Conservation (phyloP, 768 basidiomycete species). For the Boletus subparvulus region DNA sequence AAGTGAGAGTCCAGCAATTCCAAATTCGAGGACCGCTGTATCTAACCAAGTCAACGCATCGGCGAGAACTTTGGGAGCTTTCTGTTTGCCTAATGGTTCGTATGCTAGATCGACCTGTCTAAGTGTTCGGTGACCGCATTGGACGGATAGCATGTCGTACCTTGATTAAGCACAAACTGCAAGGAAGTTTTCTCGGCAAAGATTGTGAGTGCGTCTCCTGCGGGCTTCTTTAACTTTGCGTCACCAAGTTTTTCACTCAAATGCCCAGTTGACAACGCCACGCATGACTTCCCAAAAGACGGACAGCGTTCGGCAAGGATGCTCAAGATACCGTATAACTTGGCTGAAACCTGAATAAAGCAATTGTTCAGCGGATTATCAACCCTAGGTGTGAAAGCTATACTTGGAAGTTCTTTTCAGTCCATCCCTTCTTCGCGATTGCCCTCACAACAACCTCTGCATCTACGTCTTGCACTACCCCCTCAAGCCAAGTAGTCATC, state of each 20-base stretch:
- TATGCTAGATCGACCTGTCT: slow-evolving; percentile 57
- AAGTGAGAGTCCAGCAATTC: slow-evolving; percentile 81
- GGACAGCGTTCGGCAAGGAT: slow-evolving; percentile 76
- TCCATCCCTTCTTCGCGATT: slow-evolving; percentile 91
- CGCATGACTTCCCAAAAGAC: slow-evolving; percentile 81
- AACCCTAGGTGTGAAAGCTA: background rate
- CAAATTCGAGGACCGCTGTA: slow-evolving; percentile 83
- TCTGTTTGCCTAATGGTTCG: slow-evolving; percentile 90
- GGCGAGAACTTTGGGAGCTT: slow-evolving; percentile 94
- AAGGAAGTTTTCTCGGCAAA: slow-evolving; percentile 93
- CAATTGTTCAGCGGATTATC: slow-evolving; percentile 9
- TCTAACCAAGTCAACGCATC: slow-evolving; percentile 91
- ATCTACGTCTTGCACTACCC: slow-evolving; percentile 63
- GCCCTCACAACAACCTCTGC: slow-evolving; percentile 87
- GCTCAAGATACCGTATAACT: slow-evolving; percentile 76
- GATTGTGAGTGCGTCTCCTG: slow-evolving; percentile 77
- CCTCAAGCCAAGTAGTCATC: slow-evolving; percentile 80
- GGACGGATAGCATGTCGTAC: slow-evolving; percentile 42
- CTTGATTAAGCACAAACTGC: slow-evolving; percentile 91
- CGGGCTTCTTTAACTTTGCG: slow-evolving; percentile 94
- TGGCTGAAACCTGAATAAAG: slow-evolving; percentile 73
- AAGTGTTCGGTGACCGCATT: slow-evolving; percentile 11
- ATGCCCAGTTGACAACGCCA: slow-evolving; percentile 77
- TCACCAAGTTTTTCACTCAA: slow-evolving; percentile 95
- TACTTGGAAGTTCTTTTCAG: slow-evolving; percentile 99